Evolutionary conservation across 345 rosid species (phyloP).

Genomic region (Cardamine resedifolia): DNA sequence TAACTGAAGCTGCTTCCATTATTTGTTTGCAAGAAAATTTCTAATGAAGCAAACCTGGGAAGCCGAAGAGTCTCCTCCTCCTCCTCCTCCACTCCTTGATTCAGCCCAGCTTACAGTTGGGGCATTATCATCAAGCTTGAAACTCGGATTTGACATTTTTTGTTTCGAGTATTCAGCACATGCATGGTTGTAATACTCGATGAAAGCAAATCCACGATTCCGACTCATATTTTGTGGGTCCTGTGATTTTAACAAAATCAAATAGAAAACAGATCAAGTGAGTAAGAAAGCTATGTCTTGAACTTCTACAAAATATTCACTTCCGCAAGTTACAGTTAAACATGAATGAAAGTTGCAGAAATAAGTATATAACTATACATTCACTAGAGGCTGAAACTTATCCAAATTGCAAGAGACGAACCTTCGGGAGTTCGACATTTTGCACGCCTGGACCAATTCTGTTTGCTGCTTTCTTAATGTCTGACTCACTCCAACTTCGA

Average conservation of each 20-base stretch:
- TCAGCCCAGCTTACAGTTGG: slow-evolving; percentile 99
- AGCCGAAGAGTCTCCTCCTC: slow-evolving; percentile 70
- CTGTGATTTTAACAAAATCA: slow-evolving; percentile 41
- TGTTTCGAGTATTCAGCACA: slow-evolving; percentile 93
- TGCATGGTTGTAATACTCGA: slow-evolving; percentile 84
- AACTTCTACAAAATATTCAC: slow-evolving; percentile 1
- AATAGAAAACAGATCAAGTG: slow-evolving; percentile 3
- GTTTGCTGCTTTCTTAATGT: slow-evolving; percentile 59
- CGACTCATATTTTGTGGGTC: slow-evolving; percentile 63
- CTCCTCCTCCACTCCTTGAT: slow-evolving; percentile 79
- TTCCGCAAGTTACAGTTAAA: background rate
- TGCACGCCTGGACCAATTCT: slow-evolving; percentile 82
- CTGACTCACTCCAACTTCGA: slow-evolving; percentile 68
- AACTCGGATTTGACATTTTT: slow-evolving; percentile 72
- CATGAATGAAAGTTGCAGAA: background rate
- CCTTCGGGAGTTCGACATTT: slow-evolving; percentile 78
- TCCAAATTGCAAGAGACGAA: slow-evolving; percentile 37
- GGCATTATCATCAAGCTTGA: slow-evolving; percentile 82
- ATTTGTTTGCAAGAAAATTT: slow-evolving; percentile 11
- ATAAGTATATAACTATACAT: background rate
- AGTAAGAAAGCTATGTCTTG: background rate
- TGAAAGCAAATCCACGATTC: slow-evolving; percentile 88
- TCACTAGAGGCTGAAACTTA: background rate
- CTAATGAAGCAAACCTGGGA: slow-evolving; percentile 60
- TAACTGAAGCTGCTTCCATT: slow-evolving; percentile 1